Base-by-base conservation (phyloP, 805 yeast species). In the Hanseniaspora singularis region DNA sequence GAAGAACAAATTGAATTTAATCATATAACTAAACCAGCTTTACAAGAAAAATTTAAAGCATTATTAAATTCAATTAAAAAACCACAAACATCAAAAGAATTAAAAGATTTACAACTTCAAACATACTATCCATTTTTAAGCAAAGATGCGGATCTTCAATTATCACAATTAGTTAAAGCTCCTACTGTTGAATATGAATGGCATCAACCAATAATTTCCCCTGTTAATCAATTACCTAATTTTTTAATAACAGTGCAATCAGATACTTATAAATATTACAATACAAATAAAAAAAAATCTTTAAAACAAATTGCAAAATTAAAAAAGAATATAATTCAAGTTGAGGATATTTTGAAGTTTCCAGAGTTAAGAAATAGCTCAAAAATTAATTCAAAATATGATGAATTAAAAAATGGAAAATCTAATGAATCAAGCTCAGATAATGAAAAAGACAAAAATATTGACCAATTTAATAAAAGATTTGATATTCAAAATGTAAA, bases 61-160 rank as follows among this genome's bases (percentile, higher is more conserved):
- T 23, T 43, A 7, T 16, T 43, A 14, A n/a, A 22, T 1, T 22
- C 43, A 1, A 28, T 38, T 9, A 38, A 31, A 12, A 42, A 40
- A 18, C 42, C 42, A 11, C 20, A 40, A 20, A 41, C 54, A 39
- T 50, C 31, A 10, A 55, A 57, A 38, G 53, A 51, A 28, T 40
- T 51, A n/a, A 59, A 57, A 20, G 55, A 56, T 26, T 63, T 66
- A 41, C 63, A 61, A 40, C 55, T 55, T 49, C 56, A 65, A 37
- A 64, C 69, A 26, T 72, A 72, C 54, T 78, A 68, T 54, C 84
- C 86, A 0, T 64, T 68, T 10, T 77, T 74, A 54, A 64, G 67
- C 23, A 61, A 60, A 33, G 71, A 73, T 10, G 69, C 67, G 54
- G 69, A 74, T 1, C 63, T 76, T 52, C 74, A 73, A 54, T 69